Evolutionary conservation across 2,329 filamentous ascomycete species (phyloP).

Genomic region (Aureobasidium subglaciale): DNA sequence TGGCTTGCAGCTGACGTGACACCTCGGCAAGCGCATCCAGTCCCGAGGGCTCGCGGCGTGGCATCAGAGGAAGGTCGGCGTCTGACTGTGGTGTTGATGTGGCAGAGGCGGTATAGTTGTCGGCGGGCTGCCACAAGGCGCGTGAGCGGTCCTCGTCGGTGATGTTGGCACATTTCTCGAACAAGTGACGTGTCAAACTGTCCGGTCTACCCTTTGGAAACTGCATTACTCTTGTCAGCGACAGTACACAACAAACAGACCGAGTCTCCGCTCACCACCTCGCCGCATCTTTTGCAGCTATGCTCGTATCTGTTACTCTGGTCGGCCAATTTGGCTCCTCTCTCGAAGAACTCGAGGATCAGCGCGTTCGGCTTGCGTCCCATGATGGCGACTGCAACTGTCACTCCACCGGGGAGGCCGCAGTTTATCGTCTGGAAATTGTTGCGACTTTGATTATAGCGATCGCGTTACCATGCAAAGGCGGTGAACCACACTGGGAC

Average conservation of each 20-base stretch:
- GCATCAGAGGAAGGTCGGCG: background rate
- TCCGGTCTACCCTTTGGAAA: constrained; percentile 88
- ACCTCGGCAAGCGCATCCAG: constrained; percentile 84
- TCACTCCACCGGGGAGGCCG: background rate
- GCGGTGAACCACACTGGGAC: no score
- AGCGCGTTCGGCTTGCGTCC: constrained; percentile 77
- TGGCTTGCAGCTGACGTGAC: constrained; percentile 55
- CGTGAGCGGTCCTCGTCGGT: constrained; percentile 43
- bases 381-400: constrained; percentile 43
- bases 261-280: constrained; percentile 45
- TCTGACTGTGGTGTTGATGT: background rate
- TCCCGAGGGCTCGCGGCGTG: constrained; percentile 45
- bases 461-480: background rate
- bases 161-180: constrained; percentile 74
- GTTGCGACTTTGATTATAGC: background rate
- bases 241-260: background rate
- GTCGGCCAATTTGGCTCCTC: constrained; percentile 79
- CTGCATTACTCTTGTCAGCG: constrained; percentile 26
- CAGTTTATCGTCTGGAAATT: background rate
- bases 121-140: constrained; percentile 16
- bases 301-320: constrained; percentile 88
- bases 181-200: constrained; percentile 70
- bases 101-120: background rate
- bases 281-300: constrained; percentile 80
- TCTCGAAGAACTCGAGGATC: constrained; percentile 81